phyloP scores from a whole-genome alignment of 2,329 filamentous ascomycete genomes.

The Penicillium expansum region DNA sequence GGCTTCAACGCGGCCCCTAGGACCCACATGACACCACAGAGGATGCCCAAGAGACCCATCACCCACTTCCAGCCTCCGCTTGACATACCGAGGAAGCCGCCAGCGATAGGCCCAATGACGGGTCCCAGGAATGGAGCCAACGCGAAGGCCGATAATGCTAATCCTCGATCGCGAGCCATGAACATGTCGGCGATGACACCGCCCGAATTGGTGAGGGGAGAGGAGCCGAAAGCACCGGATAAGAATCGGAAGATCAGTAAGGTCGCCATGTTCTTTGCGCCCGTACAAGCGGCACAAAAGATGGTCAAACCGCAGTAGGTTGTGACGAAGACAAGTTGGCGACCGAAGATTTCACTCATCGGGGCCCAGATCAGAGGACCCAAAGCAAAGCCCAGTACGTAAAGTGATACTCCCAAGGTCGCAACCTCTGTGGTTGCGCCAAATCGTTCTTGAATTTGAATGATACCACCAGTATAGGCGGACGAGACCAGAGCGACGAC shows the following conservation, averaged over 20 bases:
- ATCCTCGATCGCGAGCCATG: constrained; percentile 51
- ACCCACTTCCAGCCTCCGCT: constrained; percentile 67
- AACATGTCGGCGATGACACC: constrained; percentile 65
- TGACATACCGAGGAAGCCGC: constrained; percentile 63
- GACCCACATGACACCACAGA: constrained; percentile 59
- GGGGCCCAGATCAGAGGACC: constrained; percentile 48
- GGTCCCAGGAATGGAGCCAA: constrained; percentile 67
- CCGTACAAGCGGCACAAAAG: constrained; percentile 62
- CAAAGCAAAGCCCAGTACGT: constrained; percentile 48
- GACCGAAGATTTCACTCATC: constrained; percentile 40
- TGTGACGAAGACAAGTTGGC: constrained; percentile 34
- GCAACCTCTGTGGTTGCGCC: constrained; percentile 36
- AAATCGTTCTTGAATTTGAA: constrained; percentile 38
- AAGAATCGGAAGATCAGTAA: constrained; percentile 68
- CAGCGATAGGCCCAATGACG: constrained; percentile 62
- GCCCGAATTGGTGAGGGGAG: constrained; percentile 61
- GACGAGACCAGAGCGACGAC: constrained; percentile 46
- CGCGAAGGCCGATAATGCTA: constrained; percentile 63
- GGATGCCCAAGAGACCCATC: constrained; percentile 60
- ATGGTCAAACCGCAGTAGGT: constrained; percentile 50
- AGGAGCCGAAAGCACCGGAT: constrained; percentile 60
- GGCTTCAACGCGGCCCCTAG: constrained; percentile 31
- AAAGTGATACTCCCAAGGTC: constrained; percentile 46
- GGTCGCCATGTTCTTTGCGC: constrained; percentile 56
- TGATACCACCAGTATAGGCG: constrained; percentile 42